Evolutionary conservation across 108 stramenopile genomes (phyloP).

Genomic region (Skeletonema grethae): DNA sequence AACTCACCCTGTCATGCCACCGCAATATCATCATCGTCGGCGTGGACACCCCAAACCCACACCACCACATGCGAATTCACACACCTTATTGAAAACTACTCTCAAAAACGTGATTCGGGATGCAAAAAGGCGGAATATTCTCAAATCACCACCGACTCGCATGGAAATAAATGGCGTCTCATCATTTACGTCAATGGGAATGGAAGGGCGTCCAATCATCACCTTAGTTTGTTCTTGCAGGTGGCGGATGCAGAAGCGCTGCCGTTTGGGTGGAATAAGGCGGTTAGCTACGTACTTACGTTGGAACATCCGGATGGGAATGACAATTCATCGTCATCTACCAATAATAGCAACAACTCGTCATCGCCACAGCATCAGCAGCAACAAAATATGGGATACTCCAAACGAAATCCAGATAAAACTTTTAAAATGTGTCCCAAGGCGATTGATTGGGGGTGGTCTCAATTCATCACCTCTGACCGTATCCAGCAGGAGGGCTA

Average conservation of each 20-base stretch:
- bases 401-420: constrained; percentile 91
- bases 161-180: constrained; percentile 87
- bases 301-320: constrained; percentile 77
- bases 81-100: constrained; percentile 78
- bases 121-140: constrained; percentile 93
- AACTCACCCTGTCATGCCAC: constrained; percentile 1
- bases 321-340: background rate
- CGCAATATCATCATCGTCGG: background rate
- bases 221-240: constrained; percentile 86
- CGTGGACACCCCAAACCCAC: constrained; percentile 79
- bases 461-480: constrained; percentile 88
- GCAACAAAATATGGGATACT: constrained; percentile 66
- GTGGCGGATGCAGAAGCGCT: constrained; percentile 90
- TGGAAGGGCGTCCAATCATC: constrained; percentile 86
- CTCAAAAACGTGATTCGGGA: constrained; percentile 85
- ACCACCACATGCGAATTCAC: constrained; percentile 90
- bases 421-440: constrained; percentile 93
- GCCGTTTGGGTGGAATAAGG: constrained; percentile 92
- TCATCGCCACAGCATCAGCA: constrained; percentile 71
- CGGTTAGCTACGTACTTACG: constrained; percentile 85
- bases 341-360: constrained; percentile 58
- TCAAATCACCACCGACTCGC: constrained; percentile 72
- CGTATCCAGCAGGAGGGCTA: constrained; percentile 87
- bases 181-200: constrained; percentile 92
- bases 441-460: constrained; percentile 94